Evolutionary conservation across 345 rosid genomes (phyloP).

Genomic region (Bruguiera parviflora): DNA sequence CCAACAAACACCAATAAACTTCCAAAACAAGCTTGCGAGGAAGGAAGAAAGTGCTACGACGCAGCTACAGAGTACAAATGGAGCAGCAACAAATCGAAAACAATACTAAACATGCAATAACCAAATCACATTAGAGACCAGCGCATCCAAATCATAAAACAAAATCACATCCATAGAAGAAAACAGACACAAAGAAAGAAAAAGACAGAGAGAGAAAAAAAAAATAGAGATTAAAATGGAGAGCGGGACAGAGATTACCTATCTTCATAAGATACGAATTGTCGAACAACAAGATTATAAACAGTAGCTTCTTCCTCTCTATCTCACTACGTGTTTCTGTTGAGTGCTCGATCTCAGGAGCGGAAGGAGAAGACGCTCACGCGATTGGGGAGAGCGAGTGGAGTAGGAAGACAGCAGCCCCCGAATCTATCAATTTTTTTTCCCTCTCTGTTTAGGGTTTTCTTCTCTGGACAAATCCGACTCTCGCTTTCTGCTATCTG

Average conservation of each 20-base stretch:
- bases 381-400: slow-evolving; percentile 5
- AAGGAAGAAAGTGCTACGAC: too few relatives aligned
- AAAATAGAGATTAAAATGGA: neutral
- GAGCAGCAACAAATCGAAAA: too few relatives aligned
- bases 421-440: neutral
- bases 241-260: neutral
- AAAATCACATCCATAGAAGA: neutral
- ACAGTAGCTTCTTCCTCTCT: neutral
- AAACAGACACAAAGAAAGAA: neutral
- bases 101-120: neutral
- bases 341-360: neutral
- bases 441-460: slow-evolving; percentile 6
- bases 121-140: neutral
- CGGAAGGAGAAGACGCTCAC: neutral
- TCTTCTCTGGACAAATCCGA: neutral
- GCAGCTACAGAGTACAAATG: too few relatives aligned
- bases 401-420: neutral
- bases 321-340: neutral
- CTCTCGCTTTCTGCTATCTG: slow-evolving; percentile 1
- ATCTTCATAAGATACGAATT: neutral
- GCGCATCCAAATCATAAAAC: neutral
- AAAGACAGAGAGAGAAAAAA: neutral
- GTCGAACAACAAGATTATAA: neutral
- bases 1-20: too few relatives aligned
- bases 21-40: too few relatives aligned